Conservation (phyloP, 1,139 yeast genomes). For the Diutina ranongensis region DNA sequence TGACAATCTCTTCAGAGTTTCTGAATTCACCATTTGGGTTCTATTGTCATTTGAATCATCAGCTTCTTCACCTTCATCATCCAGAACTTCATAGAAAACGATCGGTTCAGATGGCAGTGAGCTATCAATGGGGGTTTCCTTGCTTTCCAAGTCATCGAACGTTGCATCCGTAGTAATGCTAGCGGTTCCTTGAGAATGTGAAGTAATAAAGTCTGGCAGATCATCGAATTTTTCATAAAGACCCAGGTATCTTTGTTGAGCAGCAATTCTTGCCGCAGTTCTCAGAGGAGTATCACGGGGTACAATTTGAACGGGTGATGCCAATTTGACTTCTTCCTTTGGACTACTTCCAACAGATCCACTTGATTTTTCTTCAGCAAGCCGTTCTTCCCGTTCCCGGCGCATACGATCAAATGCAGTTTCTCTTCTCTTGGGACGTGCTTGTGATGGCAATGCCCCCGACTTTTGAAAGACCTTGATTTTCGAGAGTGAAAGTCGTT, state of each 20-base stretch:
- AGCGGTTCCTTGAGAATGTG: neutral
- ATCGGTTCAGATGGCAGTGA: neutral
- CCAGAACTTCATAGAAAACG: conserved; percentile 4
- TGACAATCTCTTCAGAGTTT: neutral
- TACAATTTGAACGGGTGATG: conserved; percentile 1
- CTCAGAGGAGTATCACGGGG: conserved; percentile 1
- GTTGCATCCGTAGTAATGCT: neutral
- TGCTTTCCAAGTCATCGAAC: neutral
- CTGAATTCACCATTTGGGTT: neutral
- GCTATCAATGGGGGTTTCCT: neutral
- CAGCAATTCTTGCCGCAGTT: neutral
- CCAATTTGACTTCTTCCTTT: neutral
- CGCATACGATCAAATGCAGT: conserved; percentile 6
- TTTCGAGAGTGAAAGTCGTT: neutral
- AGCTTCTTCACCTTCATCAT: neutral
- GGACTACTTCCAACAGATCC: neutral
- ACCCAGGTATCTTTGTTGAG: conserved; percentile 4
- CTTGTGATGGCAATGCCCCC: neutral
- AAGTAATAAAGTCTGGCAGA: neutral
- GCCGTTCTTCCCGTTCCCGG: conserved; percentile 1
- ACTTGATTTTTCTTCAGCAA: neutral
- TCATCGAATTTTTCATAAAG: conserved; percentile 4
- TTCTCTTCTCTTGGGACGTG: neutral
- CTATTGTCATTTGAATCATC: neutral
- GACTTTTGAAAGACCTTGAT: conserved; percentile 1